Evolutionary conservation across 495 filamentous ascomycete genomes (phyloP).

Genomic region (Neurospora terricola): DNA sequence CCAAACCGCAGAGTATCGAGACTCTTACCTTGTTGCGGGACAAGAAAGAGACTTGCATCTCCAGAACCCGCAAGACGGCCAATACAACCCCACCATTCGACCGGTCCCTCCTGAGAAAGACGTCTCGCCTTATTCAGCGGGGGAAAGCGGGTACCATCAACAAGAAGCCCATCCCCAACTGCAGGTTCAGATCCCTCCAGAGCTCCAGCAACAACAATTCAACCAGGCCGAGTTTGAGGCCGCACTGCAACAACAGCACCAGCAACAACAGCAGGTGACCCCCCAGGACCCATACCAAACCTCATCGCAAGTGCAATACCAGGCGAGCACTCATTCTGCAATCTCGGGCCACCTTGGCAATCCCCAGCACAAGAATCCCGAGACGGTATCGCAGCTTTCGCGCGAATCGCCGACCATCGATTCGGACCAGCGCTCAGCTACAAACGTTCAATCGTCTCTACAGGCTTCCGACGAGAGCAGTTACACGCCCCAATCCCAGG

Average conservation of each 20-base stretch:
- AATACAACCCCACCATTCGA: constrained; percentile 31
- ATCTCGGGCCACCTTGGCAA: constrained; percentile 30
- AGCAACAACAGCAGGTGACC: constrained; percentile 20
- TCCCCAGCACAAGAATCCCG: constrained; percentile 38
- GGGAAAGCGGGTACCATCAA: constrained; percentile 32
- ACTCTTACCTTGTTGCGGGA: constrained; percentile 22
- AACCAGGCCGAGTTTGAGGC: constrained; percentile 17
- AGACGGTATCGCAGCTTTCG: constrained; percentile 50
- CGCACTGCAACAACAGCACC: constrained; percentile 5
- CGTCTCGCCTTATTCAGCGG: constrained; percentile 29
- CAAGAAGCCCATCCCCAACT: constrained; percentile 30
- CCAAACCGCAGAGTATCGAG: constrained; percentile 32
- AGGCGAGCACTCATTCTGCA: constrained; percentile 17
- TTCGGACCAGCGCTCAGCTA: constrained; percentile 29
- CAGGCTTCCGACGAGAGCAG: constrained; percentile 28
- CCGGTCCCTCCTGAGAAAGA: constrained; percentile 27
- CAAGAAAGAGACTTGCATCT: constrained; percentile 29
- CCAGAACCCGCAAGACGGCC: constrained; percentile 28
- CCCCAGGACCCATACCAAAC: constrained; percentile 25
- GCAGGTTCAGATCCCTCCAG: constrained; percentile 16
- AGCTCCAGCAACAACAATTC: constrained; percentile 16
- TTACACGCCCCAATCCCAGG: constrained; percentile 26
- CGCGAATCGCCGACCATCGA: constrained; percentile 46
- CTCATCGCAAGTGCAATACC: constrained; percentile 28
- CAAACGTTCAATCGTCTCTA: constrained; percentile 28